Percentiles rank a stretch among this genome's conserved stretches.
These are phyloP conservation scores for Arxiozyma slooffiae DNA, from an alignment of 1,139 yeast species.

Conservation along the genomic window DNA sequence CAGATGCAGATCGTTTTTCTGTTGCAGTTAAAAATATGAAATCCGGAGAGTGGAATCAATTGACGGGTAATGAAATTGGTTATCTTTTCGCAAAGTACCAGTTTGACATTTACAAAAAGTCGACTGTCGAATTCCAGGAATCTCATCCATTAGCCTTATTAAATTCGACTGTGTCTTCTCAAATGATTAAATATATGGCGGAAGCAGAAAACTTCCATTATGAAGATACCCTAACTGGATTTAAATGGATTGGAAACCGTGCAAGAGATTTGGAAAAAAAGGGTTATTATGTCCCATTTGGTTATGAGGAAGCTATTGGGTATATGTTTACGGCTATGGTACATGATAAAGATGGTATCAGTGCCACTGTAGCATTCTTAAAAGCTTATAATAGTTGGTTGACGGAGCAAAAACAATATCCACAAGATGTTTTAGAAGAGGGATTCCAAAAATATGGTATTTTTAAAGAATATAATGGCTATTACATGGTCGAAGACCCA, in stretches of 20 bases:
- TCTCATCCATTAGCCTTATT: slow-evolving; percentile 43
- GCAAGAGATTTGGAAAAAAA: slow-evolving; percentile 60
- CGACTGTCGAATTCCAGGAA: slow-evolving; percentile 7
- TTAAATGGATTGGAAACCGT: slow-evolving; percentile 93
- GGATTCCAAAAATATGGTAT: slow-evolving; percentile 65
- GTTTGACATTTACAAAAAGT: slow-evolving; percentile 35
- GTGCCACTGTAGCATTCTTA: slow-evolving; percentile 71
- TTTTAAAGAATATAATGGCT: slow-evolving; percentile 79
- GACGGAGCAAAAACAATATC: slow-evolving; percentile 14
- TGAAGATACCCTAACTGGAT: slow-evolving; percentile 84
- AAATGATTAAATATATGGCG: slow-evolving; percentile 67
- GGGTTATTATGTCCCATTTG: slow-evolving; percentile 74
- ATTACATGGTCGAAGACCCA: slow-evolving; percentile 58
- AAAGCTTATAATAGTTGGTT: slow-evolving; percentile 48
- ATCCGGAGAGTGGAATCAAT: slow-evolving; percentile 53
- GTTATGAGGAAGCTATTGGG: slow-evolving; percentile 93
- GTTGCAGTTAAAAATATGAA: slow-evolving; percentile 42
- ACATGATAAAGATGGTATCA: slow-evolving; percentile 87
- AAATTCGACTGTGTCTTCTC: slow-evolving; percentile 88
- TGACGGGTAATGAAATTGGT: slow-evolving; percentile 90
- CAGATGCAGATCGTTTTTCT: slow-evolving; percentile 91
- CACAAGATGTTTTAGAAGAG: slow-evolving; percentile 41
- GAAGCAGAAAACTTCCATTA: slow-evolving; percentile 48
- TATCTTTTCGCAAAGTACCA: slow-evolving; percentile 65
- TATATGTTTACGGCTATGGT: slow-evolving; percentile 72